Evolutionary conservation across 2,329 filamentous ascomycete species (phyloP).

Genomic region (Pseudocercospora ulei): DNA sequence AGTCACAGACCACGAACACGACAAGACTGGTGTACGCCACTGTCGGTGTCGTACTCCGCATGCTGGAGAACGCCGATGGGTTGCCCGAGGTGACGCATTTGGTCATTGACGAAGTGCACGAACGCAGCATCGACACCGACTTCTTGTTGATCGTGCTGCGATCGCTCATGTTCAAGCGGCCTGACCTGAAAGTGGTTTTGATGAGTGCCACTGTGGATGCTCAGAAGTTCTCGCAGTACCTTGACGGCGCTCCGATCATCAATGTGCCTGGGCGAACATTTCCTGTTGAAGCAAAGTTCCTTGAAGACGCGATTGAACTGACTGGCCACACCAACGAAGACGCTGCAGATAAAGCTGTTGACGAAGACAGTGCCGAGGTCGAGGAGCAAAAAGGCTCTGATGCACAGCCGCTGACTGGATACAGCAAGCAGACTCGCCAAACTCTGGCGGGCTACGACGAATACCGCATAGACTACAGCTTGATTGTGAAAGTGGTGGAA

Average conservation of each 20-base stretch:
- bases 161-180: constrained; percentile 63
- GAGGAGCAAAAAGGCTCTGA: constrained; percentile 41
- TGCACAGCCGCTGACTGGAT: constrained; percentile 57
- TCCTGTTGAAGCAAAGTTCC: constrained; percentile 74
- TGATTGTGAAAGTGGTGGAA: constrained; percentile 69
- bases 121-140: constrained; percentile 91
- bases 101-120: constrained; percentile 95
- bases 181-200: constrained; percentile 80
- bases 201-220: constrained; percentile 98
- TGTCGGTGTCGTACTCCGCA: constrained; percentile 87
- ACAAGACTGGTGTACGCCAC: constrained; percentile 85
- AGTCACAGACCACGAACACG: constrained; percentile 71
- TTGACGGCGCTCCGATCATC: constrained; percentile 74
- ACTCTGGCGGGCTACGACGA: constrained; percentile 74
- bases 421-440: constrained; percentile 65
- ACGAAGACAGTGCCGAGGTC: constrained; percentile 39
- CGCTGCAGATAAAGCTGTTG: constrained; percentile 44
- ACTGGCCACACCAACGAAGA: constrained; percentile 63
- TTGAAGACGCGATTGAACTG: constrained; percentile 86
- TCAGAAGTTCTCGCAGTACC: constrained; percentile 77
- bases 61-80: constrained; percentile 83
- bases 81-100: constrained; percentile 85
- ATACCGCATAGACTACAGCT: constrained; percentile 79
- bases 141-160: constrained; percentile 88
- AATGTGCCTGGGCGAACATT: constrained; percentile 90